Evolutionary conservation across 345 rosid genomes (phyloP).

Genomic region (Salix arbutifolia): DNA sequence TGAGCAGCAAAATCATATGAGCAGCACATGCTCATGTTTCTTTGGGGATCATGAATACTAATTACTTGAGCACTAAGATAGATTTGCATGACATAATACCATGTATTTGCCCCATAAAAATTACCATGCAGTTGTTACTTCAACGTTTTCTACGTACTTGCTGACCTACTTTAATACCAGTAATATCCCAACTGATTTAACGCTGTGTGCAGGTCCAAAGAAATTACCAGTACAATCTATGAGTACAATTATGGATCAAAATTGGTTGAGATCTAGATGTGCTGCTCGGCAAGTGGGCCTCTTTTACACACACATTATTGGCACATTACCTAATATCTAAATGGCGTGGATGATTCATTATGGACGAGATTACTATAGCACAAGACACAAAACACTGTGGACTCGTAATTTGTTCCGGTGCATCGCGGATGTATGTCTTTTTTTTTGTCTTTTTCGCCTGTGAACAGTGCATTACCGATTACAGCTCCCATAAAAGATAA

Average conservation of each 20-base stretch:
- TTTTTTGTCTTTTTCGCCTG: too few species aligned
- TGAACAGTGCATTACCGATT: too few species aligned
- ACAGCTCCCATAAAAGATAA: too few species aligned
- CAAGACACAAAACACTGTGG: too few species aligned
- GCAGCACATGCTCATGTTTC: background rate
- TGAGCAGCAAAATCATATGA: background rate
- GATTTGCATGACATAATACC: background rate
- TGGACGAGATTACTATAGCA: too few species aligned
- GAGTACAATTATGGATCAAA: background rate
- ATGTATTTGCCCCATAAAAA: background rate
- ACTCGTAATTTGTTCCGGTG: too few species aligned
- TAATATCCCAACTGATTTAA: background rate
- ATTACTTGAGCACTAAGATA: background rate
- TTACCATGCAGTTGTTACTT: too few species aligned
- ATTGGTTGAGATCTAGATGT: background rate
- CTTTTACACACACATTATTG: background rate
- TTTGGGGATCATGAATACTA: background rate
- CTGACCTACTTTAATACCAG: background rate
- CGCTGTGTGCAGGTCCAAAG: background rate
- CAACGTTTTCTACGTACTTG: background rate
- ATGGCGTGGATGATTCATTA: too few species aligned
- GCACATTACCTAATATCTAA: too few species aligned
- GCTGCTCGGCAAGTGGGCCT: background rate
- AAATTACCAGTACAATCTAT: background rate
- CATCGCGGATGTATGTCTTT: too few species aligned